Conservation (phyloP, 495 filamentous ascomycete species). For the Xylaria grammica region DNA sequence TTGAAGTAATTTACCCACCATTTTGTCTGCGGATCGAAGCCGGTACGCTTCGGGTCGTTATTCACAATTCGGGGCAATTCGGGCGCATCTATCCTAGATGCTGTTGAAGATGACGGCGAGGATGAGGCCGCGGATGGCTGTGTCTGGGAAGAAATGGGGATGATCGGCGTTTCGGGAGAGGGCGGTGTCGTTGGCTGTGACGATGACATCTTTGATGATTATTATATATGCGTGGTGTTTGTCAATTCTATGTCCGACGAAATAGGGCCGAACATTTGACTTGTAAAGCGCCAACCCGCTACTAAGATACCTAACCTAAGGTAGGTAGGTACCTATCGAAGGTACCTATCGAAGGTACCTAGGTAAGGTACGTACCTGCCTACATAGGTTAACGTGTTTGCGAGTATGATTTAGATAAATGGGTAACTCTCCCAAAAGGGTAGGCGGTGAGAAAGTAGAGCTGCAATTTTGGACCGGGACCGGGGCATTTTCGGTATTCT, state of each 20-base stretch:
- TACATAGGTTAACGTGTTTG: too few relatives aligned
- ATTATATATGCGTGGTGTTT: neutral
- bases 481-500: neutral
- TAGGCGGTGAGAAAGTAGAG: conserved; percentile 11
- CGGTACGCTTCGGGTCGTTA: conserved; percentile 58
- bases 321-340: too few relatives aligned
- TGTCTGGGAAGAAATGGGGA: conserved; percentile 7
- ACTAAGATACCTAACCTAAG: too few relatives aligned
- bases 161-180: conserved; percentile 12
- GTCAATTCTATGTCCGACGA: too few relatives aligned
- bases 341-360: too few relatives aligned
- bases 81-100: conserved; percentile 11
- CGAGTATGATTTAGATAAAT: too few relatives aligned
- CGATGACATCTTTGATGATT: conserved; percentile 28
- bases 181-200: conserved; percentile 22
- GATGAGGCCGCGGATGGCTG: conserved; percentile 19
- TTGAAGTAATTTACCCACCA: conserved; percentile 83
- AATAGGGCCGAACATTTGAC: too few relatives aligned
- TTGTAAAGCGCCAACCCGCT: too few relatives aligned
- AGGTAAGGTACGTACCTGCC: neutral
- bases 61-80: conserved; percentile 37
- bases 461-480: neutral
- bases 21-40: conserved; percentile 65
- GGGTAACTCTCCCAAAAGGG: neutral
- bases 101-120: conserved; percentile 14